Base-by-base conservation (phyloP, 768 basidiomycete species). In the Phylloporus arenicola region DNA sequence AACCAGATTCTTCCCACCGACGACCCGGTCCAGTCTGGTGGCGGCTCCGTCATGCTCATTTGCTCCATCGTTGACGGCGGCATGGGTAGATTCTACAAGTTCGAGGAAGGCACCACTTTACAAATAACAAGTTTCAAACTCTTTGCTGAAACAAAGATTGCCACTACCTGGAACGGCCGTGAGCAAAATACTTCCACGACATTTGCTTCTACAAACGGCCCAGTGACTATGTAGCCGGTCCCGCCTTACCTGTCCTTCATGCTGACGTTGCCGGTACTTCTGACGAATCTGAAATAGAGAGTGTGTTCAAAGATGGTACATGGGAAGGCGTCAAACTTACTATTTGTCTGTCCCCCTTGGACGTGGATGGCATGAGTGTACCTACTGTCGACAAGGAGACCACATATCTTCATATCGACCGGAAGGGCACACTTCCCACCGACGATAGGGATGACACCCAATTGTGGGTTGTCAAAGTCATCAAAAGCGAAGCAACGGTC, bases 381-480 rank as follows among this genome's bases (percentile, higher is more conserved):
- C 8, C 8, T 27, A 9, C 25, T 27, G 25, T 27, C 5, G 96
- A 96, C 61, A 87, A 92, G 53, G 93, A 97, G 65, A 78, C 82
- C 30, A 95, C 92, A 0, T 93, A 93, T 65, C 74, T 96, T 40
- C 87, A 92, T 50, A 79, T 97, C 53, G 81, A 89, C 16, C 78
- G 89, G 14, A 50, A 70, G 11, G 22, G 22, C 5, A 5, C 22
- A 24, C 22, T 5, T 5, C 65, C 74, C 24, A 51, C 65, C 1
- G 67, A 67, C 20, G 66, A 61, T 17, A 72, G 64, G 29, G 80
- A 82, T 31, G 84, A 91, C 58, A 72, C 73, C 12, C 72, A 87
- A 35, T 81, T 89, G 3, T 97, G 91, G 91, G 83, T 93, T n/a
- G 89, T 95, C 64, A 89, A 86, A 63, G 93, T 97, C 34, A 84